phyloP scores from a whole-genome alignment of 805 yeast genomes.

The Ogataea chonburiensis region DNA sequence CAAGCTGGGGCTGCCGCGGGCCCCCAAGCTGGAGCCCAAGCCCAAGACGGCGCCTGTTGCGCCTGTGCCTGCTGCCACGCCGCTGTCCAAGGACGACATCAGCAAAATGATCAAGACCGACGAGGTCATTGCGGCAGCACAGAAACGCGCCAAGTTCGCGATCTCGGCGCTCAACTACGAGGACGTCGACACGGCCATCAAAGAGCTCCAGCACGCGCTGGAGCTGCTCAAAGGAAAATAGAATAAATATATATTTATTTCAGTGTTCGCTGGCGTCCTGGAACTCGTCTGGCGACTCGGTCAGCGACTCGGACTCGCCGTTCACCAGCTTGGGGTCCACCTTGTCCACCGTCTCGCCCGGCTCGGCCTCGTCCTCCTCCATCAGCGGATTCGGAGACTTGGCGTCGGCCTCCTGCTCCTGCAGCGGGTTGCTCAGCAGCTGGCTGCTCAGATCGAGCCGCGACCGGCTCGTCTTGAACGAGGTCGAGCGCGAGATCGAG shows the following conservation, averaged over 20 bases:
- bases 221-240: conserved; percentile 37
- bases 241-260: conserved; percentile 5
- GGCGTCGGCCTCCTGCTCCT: conserved; percentile 6
- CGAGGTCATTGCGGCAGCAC: conserved; percentile 57
- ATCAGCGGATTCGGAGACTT: conserved; percentile 8
- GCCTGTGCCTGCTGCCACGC: conserved; percentile 6
- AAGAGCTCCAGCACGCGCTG: conserved; percentile 56
- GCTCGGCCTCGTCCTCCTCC: conserved; percentile 13
- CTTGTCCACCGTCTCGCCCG: conserved; percentile 7
- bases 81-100: conserved; percentile 39
- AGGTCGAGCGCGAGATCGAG: conserved; percentile 23
- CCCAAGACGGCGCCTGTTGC: conserved; percentile 13
- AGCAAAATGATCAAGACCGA: conserved; percentile 51
- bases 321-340: conserved; percentile 1
- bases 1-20: conserved; percentile 28
- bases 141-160: conserved; percentile 71
- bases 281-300: conserved; percentile 18
- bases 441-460: conserved; percentile 18
- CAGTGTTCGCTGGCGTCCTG: conserved; percentile 28
- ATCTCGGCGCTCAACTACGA: conserved; percentile 78
- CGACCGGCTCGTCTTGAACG: conserved; percentile 22
- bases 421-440: conserved; percentile 20
- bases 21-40: conserved; percentile 19
- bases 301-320: conserved; percentile 1
- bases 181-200: conserved; percentile 65